Conservation (phyloP, 306 rosid species). For the Lathyrus aphaca region DNA sequence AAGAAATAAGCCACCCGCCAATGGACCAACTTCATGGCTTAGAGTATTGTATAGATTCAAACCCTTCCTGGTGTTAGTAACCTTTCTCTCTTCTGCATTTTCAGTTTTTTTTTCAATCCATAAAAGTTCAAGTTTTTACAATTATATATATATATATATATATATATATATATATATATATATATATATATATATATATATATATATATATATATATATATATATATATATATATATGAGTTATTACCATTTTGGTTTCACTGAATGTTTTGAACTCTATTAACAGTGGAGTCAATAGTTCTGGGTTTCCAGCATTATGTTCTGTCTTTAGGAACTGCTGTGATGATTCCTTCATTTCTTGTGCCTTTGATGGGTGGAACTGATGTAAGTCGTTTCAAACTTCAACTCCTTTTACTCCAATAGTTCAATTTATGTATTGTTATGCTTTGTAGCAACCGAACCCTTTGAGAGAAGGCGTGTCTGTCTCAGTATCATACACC, state of each 20-base stretch:
- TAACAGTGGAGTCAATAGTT: constrained; percentile 85
- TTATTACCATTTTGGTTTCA: neutral
- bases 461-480: no score
- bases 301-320: constrained; percentile 97
- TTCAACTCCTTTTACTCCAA: neutral
- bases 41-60: constrained; percentile 94
- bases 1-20: constrained; percentile 86
- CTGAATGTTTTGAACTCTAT: constrained; percentile 36
- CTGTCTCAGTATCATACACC: no score
- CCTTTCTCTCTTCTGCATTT: constrained; percentile 31
- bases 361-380: constrained; percentile 97
- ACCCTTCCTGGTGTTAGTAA: constrained; percentile 93
- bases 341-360: constrained; percentile 96
- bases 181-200: neutral
- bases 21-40: constrained; percentile 99
- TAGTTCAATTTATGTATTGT: no score
- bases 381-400: constrained; percentile 63
- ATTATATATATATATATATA: neutral
- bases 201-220: neutral
- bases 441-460: no score
- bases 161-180: neutral
- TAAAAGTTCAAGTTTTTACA: neutral
- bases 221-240: neutral
- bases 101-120: neutral
- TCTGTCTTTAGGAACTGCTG: constrained; percentile 96